Base-by-base conservation (phyloP, 805 yeast genomes). In the Suhomyces pyralidae region DNA sequence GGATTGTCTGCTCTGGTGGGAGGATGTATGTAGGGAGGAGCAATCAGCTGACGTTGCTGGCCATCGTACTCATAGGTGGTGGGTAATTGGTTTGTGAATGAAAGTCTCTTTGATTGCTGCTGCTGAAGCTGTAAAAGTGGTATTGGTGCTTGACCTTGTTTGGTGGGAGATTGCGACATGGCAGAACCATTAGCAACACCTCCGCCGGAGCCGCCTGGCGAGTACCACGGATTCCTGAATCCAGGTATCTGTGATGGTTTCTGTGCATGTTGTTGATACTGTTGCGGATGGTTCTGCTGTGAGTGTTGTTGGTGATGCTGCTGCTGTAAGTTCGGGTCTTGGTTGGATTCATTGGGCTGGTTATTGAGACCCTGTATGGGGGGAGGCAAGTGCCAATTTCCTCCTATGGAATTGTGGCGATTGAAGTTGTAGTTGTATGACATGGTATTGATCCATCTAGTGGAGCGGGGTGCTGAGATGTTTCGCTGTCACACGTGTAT, bases 11-110 rank as follows among this genome's bases (percentile, higher is more conserved):
- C 78, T 42, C 80, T 64, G 0, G 77, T 68, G 12, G 80, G 80
- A 9, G 79, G 79, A 44, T 69, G 69, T n/a, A 72, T 62, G 51
- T 59, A 69, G 6, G 71, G 69, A 5, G 68, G 65, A 2, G 57
- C 58, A 25, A 58, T 58, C 26, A 52, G 51, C 34, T 59, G 67
- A 22, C 53, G 52, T 26, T 52, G 48, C 55, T 59, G 66, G 42
- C 42, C 42, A 14, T 70, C 75, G 52, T 73, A 62, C 59, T 80
- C 84, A 61, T 80, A 80, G 1, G 83, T 80, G 2, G 80, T 74
- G 24, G 82, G 81, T 12, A 80, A 62, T 53, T 78, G 81, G 57
- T 70, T 73, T 10, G 78, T 69, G 52, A 71, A 74, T n/a, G 75
- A 71, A 42, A 65, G 59, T 20, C 74, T 53, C 53, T 66, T 69